Evolutionary conservation across 2,329 filamentous ascomycete genomes (phyloP).

Genomic region (Epichloe typhina): DNA sequence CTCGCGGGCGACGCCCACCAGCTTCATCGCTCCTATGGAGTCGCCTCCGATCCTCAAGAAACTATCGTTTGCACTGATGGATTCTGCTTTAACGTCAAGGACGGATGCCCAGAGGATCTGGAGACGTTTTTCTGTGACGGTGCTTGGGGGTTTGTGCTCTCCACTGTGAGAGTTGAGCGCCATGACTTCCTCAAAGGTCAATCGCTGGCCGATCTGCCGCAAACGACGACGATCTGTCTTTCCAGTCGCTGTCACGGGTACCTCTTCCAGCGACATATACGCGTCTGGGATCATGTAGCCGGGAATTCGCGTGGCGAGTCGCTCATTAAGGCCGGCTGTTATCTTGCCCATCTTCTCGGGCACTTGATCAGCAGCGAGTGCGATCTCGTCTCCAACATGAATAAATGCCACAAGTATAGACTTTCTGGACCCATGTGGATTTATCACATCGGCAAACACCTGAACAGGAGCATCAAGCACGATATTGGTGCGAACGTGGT

Average conservation of each 20-base stretch:
- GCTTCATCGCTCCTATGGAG: slow-evolving; percentile 14
- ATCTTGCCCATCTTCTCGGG: neutral
- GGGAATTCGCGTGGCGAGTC: slow-evolving; percentile 8
- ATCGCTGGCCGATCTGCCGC: neutral
- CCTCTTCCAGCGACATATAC: slow-evolving; percentile 7
- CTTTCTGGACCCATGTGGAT: neutral
- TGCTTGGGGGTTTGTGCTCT: neutral
- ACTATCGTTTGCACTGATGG: slow-evolving; percentile 8
- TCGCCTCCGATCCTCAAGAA: slow-evolving; percentile 20
- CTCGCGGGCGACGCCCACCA: slow-evolving; percentile 1
- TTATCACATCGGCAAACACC: slow-evolving; percentile 1
- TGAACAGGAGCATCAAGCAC: neutral
- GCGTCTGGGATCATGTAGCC: slow-evolving; percentile 10
- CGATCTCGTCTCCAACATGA: neutral
- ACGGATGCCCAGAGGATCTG: slow-evolving; percentile 9
- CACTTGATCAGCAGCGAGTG: neutral
- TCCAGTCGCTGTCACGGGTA: slow-evolving; percentile 6
- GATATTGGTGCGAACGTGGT: neutral
- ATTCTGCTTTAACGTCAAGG: slow-evolving; percentile 2
- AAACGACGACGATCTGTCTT: slow-evolving; percentile 9
- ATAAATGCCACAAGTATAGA: slow-evolving; percentile 1
- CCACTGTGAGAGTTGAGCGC: neutral
- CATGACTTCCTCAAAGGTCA: neutral
- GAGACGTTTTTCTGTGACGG: slow-evolving; percentile 1
- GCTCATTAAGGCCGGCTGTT: neutral